Evolutionary conservation across 192 early-diverging fungal species (phyloP).

Genomic region (Rhizoclosmatium sp.): DNA sequence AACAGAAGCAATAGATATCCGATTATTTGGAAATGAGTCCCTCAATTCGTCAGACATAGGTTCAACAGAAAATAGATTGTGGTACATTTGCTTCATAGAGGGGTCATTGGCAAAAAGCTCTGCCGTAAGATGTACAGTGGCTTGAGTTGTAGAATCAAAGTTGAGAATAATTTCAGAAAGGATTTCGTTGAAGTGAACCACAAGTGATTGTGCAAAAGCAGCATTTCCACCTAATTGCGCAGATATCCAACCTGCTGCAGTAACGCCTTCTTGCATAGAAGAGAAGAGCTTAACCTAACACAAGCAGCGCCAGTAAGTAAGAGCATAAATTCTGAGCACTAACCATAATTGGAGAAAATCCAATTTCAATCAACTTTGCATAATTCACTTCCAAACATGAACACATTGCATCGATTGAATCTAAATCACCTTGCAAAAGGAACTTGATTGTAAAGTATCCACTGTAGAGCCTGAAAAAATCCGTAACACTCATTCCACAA

Average conservation of each 20-base stretch:
- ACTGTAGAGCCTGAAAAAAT: neutral
- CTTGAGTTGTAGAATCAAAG: neutral
- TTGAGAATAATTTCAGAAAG: slow-evolving; percentile 1
- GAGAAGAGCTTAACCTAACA: neutral
- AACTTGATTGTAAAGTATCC: slow-evolving; percentile 20
- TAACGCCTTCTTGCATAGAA: neutral
- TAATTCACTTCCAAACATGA: neutral
- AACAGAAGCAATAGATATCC: neutral
- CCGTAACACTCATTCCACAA: neutral
- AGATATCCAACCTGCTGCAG: neutral
- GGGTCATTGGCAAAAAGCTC: slow-evolving; percentile 7
- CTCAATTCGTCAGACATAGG: neutral
- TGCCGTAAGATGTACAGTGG: neutral
- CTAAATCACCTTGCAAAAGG: neutral
- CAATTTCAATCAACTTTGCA: neutral
- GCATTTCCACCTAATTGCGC: slow-evolving; percentile 12
- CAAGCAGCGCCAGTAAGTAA: neutral
- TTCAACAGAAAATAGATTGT: neutral
- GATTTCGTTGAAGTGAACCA: neutral
- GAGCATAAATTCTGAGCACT: neutral
- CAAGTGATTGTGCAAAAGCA: neutral
- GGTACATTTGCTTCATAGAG: slow-evolving; percentile 3
- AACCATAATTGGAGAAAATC: slow-evolving; percentile 20
- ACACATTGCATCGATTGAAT: slow-evolving; percentile 9
- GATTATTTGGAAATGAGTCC: neutral